Percentiles rank a stretch among this genome's conserved stretches.
phyloP scores from a whole-genome alignment of 805 yeast genomes.

The Metschnikowia amazonensis region DNA sequence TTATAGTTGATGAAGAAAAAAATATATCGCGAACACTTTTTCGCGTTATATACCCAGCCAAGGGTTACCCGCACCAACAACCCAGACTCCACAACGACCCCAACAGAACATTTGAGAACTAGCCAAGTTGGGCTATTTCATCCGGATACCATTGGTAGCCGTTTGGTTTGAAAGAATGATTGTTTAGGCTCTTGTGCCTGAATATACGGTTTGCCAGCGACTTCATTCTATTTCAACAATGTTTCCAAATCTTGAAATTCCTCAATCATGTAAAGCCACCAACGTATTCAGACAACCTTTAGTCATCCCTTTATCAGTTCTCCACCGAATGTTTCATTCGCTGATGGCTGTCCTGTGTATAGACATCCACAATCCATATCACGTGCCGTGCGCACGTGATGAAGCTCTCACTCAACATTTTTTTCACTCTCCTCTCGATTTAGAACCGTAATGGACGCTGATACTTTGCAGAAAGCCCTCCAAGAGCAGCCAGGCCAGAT shows the following conservation, averaged over 20 bases:
- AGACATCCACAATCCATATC: background rate
- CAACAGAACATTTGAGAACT: no score
- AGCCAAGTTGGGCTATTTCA: no score
- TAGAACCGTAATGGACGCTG: slow-evolving; percentile 1
- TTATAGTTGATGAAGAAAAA: slow-evolving; percentile 48
- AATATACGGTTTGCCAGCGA: no score
- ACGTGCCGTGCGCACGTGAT: background rate
- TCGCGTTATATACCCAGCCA: slow-evolving; percentile 6
- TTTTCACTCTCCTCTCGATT: slow-evolving; percentile 2
- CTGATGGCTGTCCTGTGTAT: no score
- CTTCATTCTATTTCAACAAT: no score
- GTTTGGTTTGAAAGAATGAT: no score
- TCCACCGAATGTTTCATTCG: no score
- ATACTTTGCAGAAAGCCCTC: slow-evolving; percentile 9
- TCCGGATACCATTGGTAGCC: no score
- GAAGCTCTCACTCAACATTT: background rate
- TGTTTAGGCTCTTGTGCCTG: no score
- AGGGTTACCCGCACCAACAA: slow-evolving; percentile 12
- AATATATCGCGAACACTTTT: background rate
- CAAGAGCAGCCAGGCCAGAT: slow-evolving; percentile 20
- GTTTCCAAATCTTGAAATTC: no score
- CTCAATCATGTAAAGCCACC: no score
- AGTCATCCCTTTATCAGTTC: background rate
- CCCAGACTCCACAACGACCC: no score
- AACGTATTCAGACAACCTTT: background rate